These are phyloP conservation scores for Chlorella vulgaris DNA, from an alignment of 139 green algal species.

Conservation along the genomic window DNA sequence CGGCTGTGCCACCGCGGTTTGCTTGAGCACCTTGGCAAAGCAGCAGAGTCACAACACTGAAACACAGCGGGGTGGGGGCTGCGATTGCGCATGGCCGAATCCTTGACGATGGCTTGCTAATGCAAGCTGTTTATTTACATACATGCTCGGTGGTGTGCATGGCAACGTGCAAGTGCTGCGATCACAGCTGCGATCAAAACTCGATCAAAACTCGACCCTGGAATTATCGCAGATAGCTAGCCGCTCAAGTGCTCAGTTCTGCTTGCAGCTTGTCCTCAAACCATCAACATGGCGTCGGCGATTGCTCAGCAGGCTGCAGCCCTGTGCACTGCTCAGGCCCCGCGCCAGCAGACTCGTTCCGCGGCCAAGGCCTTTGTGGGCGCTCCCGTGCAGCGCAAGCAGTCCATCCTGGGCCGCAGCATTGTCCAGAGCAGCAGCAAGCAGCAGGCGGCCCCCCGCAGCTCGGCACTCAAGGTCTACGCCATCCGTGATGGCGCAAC, in stretches of 20 bases:
- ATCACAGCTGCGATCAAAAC: no score
- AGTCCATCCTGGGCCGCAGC: not conserved
- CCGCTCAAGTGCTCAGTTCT: not conserved
- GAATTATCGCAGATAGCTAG: not conserved
- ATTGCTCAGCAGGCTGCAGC: conserved; percentile 5
- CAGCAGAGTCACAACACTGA: not conserved
- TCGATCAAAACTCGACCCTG: no score
- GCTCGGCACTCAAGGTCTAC: conserved; percentile 44
- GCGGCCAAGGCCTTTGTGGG: conserved; percentile 17
- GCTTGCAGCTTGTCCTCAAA: not conserved
- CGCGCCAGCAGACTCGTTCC: conserved; percentile 1
- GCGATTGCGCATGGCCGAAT: no score
- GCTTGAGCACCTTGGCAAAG: not conserved
- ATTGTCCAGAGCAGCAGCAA: not conserved
- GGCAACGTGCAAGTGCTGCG: no score
- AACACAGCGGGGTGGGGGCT: no score
- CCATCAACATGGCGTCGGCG: conserved; percentile 7
- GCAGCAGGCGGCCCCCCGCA: conserved; percentile 20
- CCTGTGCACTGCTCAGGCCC: not conserved
- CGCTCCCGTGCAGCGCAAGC: conserved; percentile 13
- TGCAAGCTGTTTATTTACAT: no score
- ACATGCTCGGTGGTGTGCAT: no score
- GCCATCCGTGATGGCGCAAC: conserved; percentile 73
- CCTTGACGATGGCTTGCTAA: no score
- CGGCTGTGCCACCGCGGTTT: no score